Evolutionary conservation across 2,329 filamentous ascomycete species (phyloP).

Genomic region (Ceratocystis variospora): DNA sequence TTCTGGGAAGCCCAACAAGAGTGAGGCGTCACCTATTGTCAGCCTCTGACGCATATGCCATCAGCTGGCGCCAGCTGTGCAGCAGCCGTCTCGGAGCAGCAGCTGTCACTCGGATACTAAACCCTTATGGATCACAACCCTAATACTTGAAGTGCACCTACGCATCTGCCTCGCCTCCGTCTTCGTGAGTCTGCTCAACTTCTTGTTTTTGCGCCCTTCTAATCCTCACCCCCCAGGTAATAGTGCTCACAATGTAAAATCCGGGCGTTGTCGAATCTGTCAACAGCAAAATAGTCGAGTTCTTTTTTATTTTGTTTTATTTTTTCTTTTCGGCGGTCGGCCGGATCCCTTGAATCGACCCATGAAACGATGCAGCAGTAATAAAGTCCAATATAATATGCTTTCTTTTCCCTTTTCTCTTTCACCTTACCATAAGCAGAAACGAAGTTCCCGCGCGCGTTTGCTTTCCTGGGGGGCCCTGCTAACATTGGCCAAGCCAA

Average conservation of each 20-base stretch:
- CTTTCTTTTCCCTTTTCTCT: background rate
- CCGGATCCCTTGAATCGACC: background rate
- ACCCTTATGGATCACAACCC: no score
- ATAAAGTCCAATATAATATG: background rate
- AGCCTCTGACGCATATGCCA: background rate
- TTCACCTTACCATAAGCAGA: background rate
- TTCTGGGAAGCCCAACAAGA: background rate
- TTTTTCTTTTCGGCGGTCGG: background rate
- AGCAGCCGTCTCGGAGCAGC: no score
- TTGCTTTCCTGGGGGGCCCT: background rate
- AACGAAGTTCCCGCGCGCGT: conserved; percentile 7
- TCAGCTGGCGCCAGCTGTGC: no score
- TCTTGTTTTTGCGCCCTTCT: background rate
- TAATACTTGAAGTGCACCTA: no score
- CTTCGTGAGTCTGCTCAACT: background rate
- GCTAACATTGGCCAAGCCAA: background rate
- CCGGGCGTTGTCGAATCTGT: background rate
- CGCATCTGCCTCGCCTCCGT: no score
- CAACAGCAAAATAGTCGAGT: background rate
- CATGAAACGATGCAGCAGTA: background rate
- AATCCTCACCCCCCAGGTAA: background rate
- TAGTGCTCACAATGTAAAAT: background rate
- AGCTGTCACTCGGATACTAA: no score
- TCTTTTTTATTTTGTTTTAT: background rate
- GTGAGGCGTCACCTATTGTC: background rate